These are phyloP conservation scores for Phytophthora niederhauseri DNA, from an alignment of 352 stramenopile genomes.

Conservation along the genomic window DNA sequence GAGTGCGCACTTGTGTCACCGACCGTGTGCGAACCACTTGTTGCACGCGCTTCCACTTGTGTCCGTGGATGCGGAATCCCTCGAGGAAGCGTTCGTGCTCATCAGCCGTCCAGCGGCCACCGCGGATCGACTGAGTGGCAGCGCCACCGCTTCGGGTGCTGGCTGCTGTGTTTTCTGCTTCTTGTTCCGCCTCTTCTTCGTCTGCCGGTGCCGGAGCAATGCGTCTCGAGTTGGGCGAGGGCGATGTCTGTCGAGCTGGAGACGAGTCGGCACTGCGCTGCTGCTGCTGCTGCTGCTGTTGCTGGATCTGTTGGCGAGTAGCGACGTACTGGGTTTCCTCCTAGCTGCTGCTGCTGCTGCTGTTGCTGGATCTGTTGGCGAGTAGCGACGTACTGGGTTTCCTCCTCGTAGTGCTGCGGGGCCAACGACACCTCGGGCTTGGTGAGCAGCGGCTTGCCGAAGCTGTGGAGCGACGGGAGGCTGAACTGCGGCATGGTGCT, in stretches of 20 bases:
- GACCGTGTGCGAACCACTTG: conserved; percentile 89
- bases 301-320: conserved; percentile 18
- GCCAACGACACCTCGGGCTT: conserved; percentile 53
- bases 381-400: conserved; percentile 28
- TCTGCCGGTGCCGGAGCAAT: conserved; percentile 67
- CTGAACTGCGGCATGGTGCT: conserved; percentile 65
- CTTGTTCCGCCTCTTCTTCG: conserved; percentile 69
- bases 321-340: conserved; percentile 30
- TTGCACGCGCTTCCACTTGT: conserved; percentile 93
- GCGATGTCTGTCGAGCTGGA: conserved; percentile 38
- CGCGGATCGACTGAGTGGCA: conserved; percentile 61
- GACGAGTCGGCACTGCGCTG: conserved; percentile 34
- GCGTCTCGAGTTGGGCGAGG: conserved; percentile 40
- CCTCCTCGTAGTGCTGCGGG: conserved; percentile 42
- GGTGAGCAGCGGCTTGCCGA: conserved; percentile 63
- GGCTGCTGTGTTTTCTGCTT: conserved; percentile 38
- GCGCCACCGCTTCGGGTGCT: conserved; percentile 17
- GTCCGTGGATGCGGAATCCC: conserved; percentile 85
- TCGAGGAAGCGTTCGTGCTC: conserved; percentile 89
- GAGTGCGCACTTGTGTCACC: conserved; percentile 88
- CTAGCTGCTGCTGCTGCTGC: no score
- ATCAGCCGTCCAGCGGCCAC: conserved; percentile 83
- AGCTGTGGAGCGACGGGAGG: conserved; percentile 79
- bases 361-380: conserved; percentile 18
- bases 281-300: conserved; percentile 8